Conservation (phyloP, 148 eudicot species). For the Camellia japonica region DNA sequence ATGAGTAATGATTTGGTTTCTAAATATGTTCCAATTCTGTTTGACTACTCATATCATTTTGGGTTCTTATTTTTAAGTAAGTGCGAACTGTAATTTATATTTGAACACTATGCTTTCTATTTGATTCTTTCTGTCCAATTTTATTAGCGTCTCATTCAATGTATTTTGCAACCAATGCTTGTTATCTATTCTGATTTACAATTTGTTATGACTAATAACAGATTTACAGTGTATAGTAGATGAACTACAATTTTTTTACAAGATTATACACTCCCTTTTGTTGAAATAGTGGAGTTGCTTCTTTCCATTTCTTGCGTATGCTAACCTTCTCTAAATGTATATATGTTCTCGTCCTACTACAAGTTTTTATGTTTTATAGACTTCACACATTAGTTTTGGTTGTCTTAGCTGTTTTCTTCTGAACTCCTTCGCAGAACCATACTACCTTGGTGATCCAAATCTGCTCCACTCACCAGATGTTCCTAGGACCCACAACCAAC, state of each 20-base stretch:
- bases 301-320: conserved; percentile 1
- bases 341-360: background rate
- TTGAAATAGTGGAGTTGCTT: background rate
- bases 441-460: conserved; percentile 31
- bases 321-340: background rate
- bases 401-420: background rate
- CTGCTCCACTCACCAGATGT: conserved; percentile 32
- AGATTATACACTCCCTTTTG: too few species aligned
- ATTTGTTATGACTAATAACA: background rate
- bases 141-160: background rate
- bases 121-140: background rate
- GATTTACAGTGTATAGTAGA: too few species aligned
- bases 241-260: background rate
- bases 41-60: background rate
- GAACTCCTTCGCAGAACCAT: conserved; percentile 33
- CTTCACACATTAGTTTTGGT: background rate
- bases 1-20: background rate
- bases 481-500: conserved; percentile 32
- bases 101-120: background rate
- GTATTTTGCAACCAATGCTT: too few species aligned
- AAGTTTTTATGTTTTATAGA: background rate
- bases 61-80: background rate
- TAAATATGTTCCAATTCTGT: background rate
- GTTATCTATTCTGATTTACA: background rate
- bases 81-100: background rate